Percentiles rank a stretch among this genome's conserved stretches.
Conservation (phyloP, 495 filamentous ascomycete species). For the Cercophora samala region DNA sequence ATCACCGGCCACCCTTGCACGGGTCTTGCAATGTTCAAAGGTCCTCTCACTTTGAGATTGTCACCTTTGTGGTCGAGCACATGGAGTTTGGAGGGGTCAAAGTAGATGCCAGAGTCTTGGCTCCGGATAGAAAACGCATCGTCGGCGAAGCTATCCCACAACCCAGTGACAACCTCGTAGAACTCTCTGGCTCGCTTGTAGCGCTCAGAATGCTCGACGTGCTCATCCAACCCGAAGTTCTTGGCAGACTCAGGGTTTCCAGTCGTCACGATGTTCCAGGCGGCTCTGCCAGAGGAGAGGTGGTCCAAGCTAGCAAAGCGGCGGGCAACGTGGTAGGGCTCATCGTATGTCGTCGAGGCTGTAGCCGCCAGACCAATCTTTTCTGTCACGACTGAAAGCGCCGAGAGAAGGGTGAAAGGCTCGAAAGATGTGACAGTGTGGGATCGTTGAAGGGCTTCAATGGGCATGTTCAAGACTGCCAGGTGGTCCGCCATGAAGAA, state of each 20-base stretch:
- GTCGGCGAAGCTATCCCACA: slow-evolving; percentile 57
- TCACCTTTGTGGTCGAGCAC: slow-evolving; percentile 50
- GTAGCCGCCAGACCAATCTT: slow-evolving; percentile 52
- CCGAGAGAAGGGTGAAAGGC: slow-evolving; percentile 48
- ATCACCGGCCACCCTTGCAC: slow-evolving; percentile 57
- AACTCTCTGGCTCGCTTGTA: slow-evolving; percentile 60
- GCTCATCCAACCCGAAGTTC: slow-evolving; percentile 52
- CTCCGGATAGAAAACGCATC: slow-evolving; percentile 49
- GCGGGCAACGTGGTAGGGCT: slow-evolving; percentile 56
- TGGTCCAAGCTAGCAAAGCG: slow-evolving; percentile 61
- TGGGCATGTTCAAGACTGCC: slow-evolving; percentile 56
- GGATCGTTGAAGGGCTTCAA: slow-evolving; percentile 55
- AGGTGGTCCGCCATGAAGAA: slow-evolving; percentile 63
- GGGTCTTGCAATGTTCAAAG: slow-evolving; percentile 53
- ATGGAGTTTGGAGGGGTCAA: slow-evolving; percentile 49
- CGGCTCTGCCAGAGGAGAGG: slow-evolving; percentile 55
- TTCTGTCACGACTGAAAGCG: slow-evolving; percentile 50
- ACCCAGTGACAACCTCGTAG: slow-evolving; percentile 51
- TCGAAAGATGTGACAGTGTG: slow-evolving; percentile 56
- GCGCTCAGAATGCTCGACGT: slow-evolving; percentile 57
- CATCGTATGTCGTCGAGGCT: slow-evolving; percentile 53
- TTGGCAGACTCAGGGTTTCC: slow-evolving; percentile 54
- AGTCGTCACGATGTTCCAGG: slow-evolving; percentile 64
- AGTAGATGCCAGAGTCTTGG: slow-evolving; percentile 46
- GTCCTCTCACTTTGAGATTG: slow-evolving; percentile 44